Base-by-base conservation (phyloP, 2,329 filamentous ascomycete genomes). In the Colletotrichum spaethianum region DNA sequence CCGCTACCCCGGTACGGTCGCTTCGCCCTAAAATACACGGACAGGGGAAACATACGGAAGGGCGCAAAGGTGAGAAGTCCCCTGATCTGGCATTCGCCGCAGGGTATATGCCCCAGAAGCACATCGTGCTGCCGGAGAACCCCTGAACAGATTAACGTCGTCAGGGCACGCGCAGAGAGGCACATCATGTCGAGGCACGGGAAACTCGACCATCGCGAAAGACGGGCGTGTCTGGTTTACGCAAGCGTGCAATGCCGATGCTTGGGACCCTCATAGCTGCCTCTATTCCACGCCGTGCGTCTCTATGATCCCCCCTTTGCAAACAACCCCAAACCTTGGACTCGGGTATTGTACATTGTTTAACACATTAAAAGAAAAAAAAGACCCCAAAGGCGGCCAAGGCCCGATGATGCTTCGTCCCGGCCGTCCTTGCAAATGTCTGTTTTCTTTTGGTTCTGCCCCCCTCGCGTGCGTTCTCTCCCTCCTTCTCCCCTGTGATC, bases 331-430 rank as follows among this genome's bases (percentile, higher is more conserved):
- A 70, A 69, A 70, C 60, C 70, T 16, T 69, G 53, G 59, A 70
- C 70, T 72, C 60, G 65, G 70, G 70, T 72, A 72, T 69, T 72
- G 70, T 72, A 72, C 65, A 72, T 38, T 72, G 70, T 64, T 63
- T 28, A 69, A 69, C 65, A 70, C 52, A 72, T 72, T 64, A 33
- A 42, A 44, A 55, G 63, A 64, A 59, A 63, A 53, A 64, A 60
- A 46, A 60, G 59, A 44, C 52, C 60, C 23, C n/a, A 48, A 68
- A 33, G 11, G 52, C 59, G 42, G 59, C 65, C 50, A 44, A 40
- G 64, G 38, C 26, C 63, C 63, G 33, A 48, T 42, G 57, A 53
- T 64, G 38, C 26, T 48, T 18, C 33, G 53, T 42, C 53, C 38
- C 36, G 48, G 66, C 65, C 53, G 60, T 36, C 46, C 55, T 46